These are phyloP conservation scores for Drechmeria coniospora DNA, from an alignment of 2,329 filamentous ascomycete species.

Conservation along the genomic window DNA sequence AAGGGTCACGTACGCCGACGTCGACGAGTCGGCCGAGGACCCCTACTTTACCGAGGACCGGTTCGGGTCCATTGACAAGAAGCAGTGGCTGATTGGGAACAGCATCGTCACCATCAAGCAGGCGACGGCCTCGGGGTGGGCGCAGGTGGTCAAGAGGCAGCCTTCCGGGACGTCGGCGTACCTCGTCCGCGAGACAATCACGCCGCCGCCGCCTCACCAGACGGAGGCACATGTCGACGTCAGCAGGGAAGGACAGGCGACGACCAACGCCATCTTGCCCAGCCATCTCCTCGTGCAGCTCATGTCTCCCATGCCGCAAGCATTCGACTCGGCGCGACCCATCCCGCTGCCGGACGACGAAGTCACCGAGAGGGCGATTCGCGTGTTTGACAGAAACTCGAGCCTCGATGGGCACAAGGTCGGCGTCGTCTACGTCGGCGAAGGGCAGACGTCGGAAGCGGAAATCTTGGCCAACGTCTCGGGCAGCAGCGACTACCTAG, in stretches of 20 bases:
- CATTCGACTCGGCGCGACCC: constrained; percentile 45
- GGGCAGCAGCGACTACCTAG: constrained; percentile 75
- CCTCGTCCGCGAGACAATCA: constrained; percentile 43
- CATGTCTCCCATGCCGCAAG: constrained; percentile 45
- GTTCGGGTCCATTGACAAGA: constrained; percentile 51
- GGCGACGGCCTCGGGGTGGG: constrained; percentile 48
- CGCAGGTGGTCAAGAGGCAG: constrained; percentile 55
- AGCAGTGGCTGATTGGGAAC: constrained; percentile 58
- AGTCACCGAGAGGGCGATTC: constrained; percentile 56
- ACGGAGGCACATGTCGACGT: constrained; percentile 30
- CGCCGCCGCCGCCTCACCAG: constrained; percentile 42
- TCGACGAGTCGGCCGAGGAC: constrained; percentile 58
- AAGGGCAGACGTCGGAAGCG: constrained; percentile 66
- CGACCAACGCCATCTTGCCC: constrained; percentile 49
- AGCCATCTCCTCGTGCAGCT: constrained; percentile 60
- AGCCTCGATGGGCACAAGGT: constrained; percentile 93
- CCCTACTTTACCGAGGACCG: constrained; percentile 47
- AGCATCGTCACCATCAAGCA: constrained; percentile 63
- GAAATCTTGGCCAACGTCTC: constrained; percentile 79
- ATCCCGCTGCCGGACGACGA: constrained; percentile 61
- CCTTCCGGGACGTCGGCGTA: constrained; percentile 51
- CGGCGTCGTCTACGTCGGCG: constrained; percentile 83
- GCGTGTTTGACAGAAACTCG: constrained; percentile 70
- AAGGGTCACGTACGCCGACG: constrained; percentile 69
- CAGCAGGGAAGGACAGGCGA: constrained; percentile 33